Percentiles rank a stretch among this genome's conserved stretches.
Conservation (phyloP, 2,329 filamentous ascomycete genomes). For the Chrysoporthe austroafricana region DNA sequence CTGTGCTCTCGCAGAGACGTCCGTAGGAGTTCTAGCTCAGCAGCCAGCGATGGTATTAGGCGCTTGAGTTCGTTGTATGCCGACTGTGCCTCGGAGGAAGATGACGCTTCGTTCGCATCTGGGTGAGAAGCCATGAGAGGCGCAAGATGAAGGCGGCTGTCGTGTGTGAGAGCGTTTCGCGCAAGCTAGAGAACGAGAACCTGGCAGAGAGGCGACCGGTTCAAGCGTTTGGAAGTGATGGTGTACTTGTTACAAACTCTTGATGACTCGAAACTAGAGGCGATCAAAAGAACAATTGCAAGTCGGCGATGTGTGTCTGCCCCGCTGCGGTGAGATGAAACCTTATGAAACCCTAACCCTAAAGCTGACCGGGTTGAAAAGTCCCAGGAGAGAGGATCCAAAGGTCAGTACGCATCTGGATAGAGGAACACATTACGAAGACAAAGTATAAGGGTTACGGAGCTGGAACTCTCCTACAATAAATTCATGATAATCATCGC, state of each 20-base stretch:
- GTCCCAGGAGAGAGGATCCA: background rate
- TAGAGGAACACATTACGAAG: background rate
- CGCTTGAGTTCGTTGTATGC: constrained; percentile 36
- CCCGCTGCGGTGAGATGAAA: background rate
- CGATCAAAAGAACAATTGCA: background rate
- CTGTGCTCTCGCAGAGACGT: constrained; percentile 38
- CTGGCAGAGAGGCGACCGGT: background rate
- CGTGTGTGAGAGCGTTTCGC: background rate
- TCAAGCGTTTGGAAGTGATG: background rate
- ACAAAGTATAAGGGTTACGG: background rate
- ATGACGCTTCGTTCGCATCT: constrained; percentile 17
- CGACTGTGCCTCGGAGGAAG: constrained; percentile 27
- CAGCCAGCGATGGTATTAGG: constrained; percentile 35
- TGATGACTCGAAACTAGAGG: background rate
- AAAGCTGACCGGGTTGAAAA: background rate
- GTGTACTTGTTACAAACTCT: background rate
- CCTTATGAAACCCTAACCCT: background rate
- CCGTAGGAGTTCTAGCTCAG: constrained; percentile 37
- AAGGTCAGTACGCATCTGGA: background rate
- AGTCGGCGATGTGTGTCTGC: background rate
- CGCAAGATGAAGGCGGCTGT: background rate
- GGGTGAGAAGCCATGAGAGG: constrained; percentile 12
- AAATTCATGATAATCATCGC: no score
- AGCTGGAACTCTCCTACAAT: background rate
- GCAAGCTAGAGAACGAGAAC: background rate